Evolutionary conservation across 768 basidiomycete species (phyloP).

Genomic region (Boletellus sp.): DNA sequence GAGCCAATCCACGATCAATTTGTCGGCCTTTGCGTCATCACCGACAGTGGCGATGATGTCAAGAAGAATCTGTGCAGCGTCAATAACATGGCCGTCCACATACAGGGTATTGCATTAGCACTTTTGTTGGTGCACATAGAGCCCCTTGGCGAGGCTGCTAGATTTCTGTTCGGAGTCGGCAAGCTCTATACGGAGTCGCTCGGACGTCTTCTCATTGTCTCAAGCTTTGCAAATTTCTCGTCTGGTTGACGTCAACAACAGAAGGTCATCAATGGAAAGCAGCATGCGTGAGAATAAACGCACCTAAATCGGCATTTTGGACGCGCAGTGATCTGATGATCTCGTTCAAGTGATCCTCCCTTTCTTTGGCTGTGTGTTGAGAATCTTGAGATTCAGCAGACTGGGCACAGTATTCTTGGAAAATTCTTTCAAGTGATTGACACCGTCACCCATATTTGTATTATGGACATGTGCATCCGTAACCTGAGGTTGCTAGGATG

Average conservation of each 20-base stretch:
- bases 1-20: slow-evolving; percentile 1
- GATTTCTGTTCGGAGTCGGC: neutral
- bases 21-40: neutral
- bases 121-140: slow-evolving; percentile 1
- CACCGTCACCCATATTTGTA: too few relatives aligned
- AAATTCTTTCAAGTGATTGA: too few relatives aligned
- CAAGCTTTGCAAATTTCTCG: neutral
- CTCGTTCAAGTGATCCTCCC: neutral
- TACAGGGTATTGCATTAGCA: slow-evolving; percentile 6
- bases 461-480: too few relatives aligned
- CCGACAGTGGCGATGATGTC: neutral
- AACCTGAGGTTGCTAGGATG: too few relatives aligned
- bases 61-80: neutral
- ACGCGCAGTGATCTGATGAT: neutral
- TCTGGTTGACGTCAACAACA: neutral
- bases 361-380: neutral
- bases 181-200: neutral
- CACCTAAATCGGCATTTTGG: neutral
- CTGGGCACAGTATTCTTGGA: neutral
- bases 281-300: neutral
- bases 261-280: neutral
- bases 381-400: neutral
- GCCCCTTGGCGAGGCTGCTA: neutral
- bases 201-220: too few relatives aligned
- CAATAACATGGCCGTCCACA: neutral